Evolutionary conservation across 495 filamentous ascomycete species (phyloP).

Genomic region (Penicillium tannophilum): DNA sequence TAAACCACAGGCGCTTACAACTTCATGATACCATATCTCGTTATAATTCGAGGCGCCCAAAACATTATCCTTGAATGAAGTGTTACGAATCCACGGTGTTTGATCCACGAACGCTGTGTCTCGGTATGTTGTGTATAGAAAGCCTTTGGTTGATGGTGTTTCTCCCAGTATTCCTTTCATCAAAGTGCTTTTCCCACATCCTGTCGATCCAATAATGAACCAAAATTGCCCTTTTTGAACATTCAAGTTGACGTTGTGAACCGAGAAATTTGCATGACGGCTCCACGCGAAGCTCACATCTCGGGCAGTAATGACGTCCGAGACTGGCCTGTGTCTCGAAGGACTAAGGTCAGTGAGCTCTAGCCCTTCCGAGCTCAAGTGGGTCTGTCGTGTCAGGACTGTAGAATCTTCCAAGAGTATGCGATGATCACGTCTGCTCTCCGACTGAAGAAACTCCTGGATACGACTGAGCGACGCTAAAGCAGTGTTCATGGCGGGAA

Average conservation of each 20-base stretch:
- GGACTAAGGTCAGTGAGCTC: too few relatives aligned
- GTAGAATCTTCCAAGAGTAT: neutral
- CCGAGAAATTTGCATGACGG: neutral
- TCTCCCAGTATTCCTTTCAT: conserved; percentile 54
- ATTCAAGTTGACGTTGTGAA: conserved; percentile 2
- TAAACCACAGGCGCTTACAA: conserved; percentile 40
- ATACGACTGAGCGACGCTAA: conserved; percentile 16
- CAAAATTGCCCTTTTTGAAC: conserved; percentile 6
- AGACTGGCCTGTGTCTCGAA: too few relatives aligned
- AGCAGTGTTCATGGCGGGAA: conserved; percentile 15
- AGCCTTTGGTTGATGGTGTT: conserved; percentile 28
- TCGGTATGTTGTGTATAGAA: conserved; percentile 14
- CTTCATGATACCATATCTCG: conserved; percentile 39
- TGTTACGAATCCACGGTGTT: conserved; percentile 45
- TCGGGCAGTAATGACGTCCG: neutral
- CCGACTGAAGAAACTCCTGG: conserved; percentile 18
- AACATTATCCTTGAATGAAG: conserved; percentile 42
- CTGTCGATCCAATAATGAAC: conserved; percentile 35
- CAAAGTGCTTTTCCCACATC: conserved; percentile 53
- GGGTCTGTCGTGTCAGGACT: neutral
- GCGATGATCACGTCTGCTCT: conserved; percentile 13
- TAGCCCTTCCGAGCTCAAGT: too few relatives aligned
- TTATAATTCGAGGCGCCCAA: conserved; percentile 29
- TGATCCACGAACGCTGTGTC: conserved; percentile 40
- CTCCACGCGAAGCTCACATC: conserved; percentile 6